A percentile compares a stretch with the other conserved stretches of the same genome.
Evolutionary conservation across 106 monocot species (phyloP).

Genomic region (Chionographis japonica): DNA sequence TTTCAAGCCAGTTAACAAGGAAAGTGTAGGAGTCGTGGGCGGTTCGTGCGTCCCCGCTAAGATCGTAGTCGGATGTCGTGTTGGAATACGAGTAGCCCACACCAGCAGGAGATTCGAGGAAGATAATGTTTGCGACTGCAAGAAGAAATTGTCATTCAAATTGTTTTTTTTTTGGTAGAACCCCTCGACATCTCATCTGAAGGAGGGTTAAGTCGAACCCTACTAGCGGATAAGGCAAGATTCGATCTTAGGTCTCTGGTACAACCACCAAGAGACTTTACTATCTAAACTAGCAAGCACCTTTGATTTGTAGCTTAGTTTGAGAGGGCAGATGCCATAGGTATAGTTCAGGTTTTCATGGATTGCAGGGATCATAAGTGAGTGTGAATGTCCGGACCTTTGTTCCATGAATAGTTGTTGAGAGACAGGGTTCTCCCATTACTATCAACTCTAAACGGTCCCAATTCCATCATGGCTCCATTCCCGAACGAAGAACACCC

Average conservation of each 20-base stretch:
- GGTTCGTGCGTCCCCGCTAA: constrained; percentile 1
- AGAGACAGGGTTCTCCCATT: background rate
- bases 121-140: constrained; percentile 29
- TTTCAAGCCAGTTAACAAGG: constrained; percentile 23
- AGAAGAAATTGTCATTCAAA: too few relatives aligned
- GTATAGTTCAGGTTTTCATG: too few relatives aligned
- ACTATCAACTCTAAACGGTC: constrained; percentile 13
- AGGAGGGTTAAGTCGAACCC: too few relatives aligned
- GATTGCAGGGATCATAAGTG: too few relatives aligned
- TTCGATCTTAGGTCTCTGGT: too few relatives aligned
- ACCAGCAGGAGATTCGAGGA: constrained; percentile 24
- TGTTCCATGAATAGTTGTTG: constrained; percentile 12
- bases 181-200: background rate
- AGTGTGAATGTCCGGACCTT: background rate
- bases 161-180: background rate
- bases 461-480: constrained; percentile 22
- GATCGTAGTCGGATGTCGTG: constrained; percentile 6
- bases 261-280: too few relatives aligned
- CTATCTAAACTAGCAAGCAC: too few relatives aligned
- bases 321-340: background rate
- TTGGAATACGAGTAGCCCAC: constrained; percentile 32
- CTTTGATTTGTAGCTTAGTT: too few relatives aligned
- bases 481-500: constrained; percentile 21
- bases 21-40: constrained; percentile 8
- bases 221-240: too few relatives aligned